Evolutionary conservation across 306 rosid species (phyloP).

Genomic region (Prunus mume): DNA sequence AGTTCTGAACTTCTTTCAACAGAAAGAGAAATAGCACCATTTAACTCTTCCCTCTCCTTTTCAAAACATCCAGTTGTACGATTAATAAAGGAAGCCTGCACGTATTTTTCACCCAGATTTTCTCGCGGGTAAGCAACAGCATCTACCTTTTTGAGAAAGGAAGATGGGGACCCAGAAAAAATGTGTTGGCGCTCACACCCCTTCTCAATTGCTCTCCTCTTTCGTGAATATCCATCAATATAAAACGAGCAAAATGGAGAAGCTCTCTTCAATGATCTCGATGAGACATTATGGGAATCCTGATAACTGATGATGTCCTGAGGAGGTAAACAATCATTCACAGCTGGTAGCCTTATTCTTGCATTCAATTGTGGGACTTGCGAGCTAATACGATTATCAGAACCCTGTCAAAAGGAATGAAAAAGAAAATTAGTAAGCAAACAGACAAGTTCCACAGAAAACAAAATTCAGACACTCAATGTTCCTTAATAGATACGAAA

Average conservation of each 20-base stretch:
- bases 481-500: neutral
- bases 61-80: conserved; percentile 40
- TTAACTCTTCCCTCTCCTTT: conserved; percentile 32
- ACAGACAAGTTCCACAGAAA: conserved; percentile 3
- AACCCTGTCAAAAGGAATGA: conserved; percentile 33
- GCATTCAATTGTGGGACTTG: conserved; percentile 25
- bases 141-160: conserved; percentile 62
- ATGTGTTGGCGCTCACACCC: conserved; percentile 31
- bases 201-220: conserved; percentile 46
- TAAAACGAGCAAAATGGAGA: conserved; percentile 36
- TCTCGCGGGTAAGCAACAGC: conserved; percentile 62
- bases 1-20: conserved; percentile 47
- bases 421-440: neutral
- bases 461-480: neutral
- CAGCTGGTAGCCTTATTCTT: conserved; percentile 17
- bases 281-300: conserved; percentile 40
- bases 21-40: conserved; percentile 33
- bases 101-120: conserved; percentile 58
- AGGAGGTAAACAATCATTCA: conserved; percentile 31
- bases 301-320: conserved; percentile 30
- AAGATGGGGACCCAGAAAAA: conserved; percentile 23
- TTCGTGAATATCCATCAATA: conserved; percentile 45
- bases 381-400: conserved; percentile 4
- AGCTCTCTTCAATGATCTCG: conserved; percentile 52
- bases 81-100: conserved; percentile 49